Evolutionary conservation across 306 rosid genomes (phyloP).

Genomic region (Dalbergia oliveri): DNA sequence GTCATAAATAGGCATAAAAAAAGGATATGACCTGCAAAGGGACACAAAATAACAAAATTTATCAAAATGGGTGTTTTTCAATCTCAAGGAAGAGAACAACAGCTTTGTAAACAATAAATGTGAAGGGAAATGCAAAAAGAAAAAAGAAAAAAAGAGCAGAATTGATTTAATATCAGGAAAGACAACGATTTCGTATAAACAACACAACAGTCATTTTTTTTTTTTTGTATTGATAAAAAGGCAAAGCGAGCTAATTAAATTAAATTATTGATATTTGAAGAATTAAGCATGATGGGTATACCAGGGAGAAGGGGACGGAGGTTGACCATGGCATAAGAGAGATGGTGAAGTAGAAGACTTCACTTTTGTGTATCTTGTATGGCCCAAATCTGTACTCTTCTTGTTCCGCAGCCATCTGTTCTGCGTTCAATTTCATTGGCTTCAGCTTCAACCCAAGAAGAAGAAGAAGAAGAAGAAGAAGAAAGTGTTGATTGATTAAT

Average conservation of each 20-base stretch:
- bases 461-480: slow-evolving; percentile 29
- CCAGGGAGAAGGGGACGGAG: slow-evolving; percentile 96
- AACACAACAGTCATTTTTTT: too few relatives aligned
- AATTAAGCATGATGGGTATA: slow-evolving; percentile 28
- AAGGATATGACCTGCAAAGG: slow-evolving; percentile 96
- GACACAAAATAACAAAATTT: slow-evolving; percentile 42
- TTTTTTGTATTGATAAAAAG: not conserved
- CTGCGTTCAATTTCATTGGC: slow-evolving; percentile 20
- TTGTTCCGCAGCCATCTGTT: slow-evolving; percentile 48
- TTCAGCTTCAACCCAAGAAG: not conserved
- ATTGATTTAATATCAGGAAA: not conserved
- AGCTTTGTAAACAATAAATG: not conserved
- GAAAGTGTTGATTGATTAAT: slow-evolving; percentile 5
- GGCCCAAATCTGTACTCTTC: slow-evolving; percentile 57
- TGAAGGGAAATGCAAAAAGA: not conserved
- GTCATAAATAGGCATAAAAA: slow-evolving; percentile 45
- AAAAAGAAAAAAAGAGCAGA: not conserved
- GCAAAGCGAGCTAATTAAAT: not conserved
- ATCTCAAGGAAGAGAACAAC: slow-evolving; percentile 29
- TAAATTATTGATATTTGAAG: not conserved
- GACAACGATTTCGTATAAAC: too few relatives aligned
- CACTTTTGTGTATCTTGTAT: slow-evolving; percentile 68
- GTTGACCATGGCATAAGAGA: slow-evolving; percentile 87
- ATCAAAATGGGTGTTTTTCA: slow-evolving; percentile 31
- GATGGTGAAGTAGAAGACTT: slow-evolving; percentile 78